Base-by-base conservation (phyloP, 208 protist species). In the Trypanosoma rangeli region DNA sequence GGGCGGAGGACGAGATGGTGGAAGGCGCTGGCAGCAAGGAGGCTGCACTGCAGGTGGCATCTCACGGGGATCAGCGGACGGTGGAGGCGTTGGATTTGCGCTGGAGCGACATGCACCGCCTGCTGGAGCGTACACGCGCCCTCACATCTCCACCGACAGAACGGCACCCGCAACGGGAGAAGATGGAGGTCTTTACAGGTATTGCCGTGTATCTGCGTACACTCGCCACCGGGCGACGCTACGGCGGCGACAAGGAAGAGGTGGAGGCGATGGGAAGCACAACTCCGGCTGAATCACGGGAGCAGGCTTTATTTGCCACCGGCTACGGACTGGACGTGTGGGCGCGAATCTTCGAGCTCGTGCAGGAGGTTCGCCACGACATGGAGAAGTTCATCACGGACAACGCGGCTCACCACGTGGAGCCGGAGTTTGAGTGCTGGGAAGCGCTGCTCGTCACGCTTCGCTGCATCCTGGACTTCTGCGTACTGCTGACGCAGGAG, bases 391-490 rank as follows among this genome's bases (percentile, higher is more conserved):
- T 83, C 58, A 86, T 94, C 3, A 74, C 74, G 3, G 73, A 78
- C 26, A 60, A 72, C 28, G 37, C 57, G 28, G 31, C 9, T 22
- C 59, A 71, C 33, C 24, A 49, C 28, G 74, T 89, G 50, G 83
- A 89, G 66, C 90, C 90, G 28, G 84, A 95, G 78, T 90, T 93
- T 64, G 90, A 95, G 80, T 95, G 85, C 76, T 95, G 90, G 87
- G 87, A 95, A 73, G 72, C 84, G n/a, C 46, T 93, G 52, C 56
- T 95, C 24, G 55, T 92, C 42, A 76, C 78, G 52, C 76, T 93
- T 72, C 83, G 90, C 7, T 85, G 81, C 39, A 60, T 91, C 10
- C 63, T 95, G 53, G 87, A 95, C 54, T 90, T 80, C 73, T 87
- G 81, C 37, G 84, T 86, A n/a, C 66, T 87, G 60, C 74, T 80